Percentiles rank a stretch among this genome's conserved stretches.
Conservation (phyloP, 2,329 filamentous ascomycete genomes). For the Fusarium buxicola region DNA sequence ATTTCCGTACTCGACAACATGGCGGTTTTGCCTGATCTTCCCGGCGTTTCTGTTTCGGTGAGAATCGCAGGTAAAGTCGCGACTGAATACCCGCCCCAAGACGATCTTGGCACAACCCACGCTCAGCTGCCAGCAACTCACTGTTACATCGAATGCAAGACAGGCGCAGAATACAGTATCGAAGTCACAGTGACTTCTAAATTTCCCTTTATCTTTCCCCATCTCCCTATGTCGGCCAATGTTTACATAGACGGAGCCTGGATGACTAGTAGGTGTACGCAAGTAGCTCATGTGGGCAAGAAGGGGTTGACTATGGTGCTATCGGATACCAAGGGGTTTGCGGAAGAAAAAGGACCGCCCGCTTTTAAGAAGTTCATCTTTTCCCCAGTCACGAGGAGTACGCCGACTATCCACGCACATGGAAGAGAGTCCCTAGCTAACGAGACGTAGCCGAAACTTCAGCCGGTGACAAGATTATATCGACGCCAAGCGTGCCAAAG, state of each 20-base stretch:
- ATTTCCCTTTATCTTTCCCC: not conserved
- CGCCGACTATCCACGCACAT: not conserved
- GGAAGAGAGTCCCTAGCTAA: not conserved
- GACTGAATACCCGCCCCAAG: constrained; percentile 33
- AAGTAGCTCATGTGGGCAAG: accelerated
- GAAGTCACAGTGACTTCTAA: not conserved
- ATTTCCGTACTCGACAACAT: constrained; percentile 10
- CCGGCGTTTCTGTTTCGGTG: constrained; percentile 32
- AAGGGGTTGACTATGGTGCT: not conserved
- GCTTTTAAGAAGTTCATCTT: constrained; percentile 22
- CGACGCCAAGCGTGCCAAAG: not conserved
- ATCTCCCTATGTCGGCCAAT: accelerated
- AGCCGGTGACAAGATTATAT: not conserved
- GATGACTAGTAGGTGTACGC: accelerated
- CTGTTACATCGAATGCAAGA: constrained; percentile 44
- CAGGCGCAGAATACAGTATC: constrained; percentile 32
- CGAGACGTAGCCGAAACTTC: not conserved
- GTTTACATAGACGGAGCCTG: constrained; percentile 33
- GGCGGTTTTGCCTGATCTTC: constrained; percentile 36
- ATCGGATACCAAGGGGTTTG: not conserved
- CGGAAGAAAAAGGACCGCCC: not conserved
- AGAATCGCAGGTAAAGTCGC: constrained; percentile 33
- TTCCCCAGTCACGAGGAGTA: constrained; percentile 22
- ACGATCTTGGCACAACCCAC: not conserved
- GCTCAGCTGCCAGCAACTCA: not conserved